Base-by-base conservation (phyloP, 1,139 yeast species). In the Taiozyma sp. region DNA sequence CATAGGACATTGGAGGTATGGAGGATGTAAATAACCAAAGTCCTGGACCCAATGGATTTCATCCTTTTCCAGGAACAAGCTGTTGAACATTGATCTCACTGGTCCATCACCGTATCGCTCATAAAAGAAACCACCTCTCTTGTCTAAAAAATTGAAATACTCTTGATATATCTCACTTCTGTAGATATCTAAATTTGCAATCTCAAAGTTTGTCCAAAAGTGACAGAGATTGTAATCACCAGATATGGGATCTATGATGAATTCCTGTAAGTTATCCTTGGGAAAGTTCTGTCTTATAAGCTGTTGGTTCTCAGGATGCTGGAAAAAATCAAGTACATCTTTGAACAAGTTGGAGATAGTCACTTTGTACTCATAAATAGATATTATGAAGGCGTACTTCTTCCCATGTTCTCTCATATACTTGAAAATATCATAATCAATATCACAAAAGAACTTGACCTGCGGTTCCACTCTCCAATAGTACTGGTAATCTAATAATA, bases 91-190 rank as follows among this genome's bases (percentile, higher is more conserved):
- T 8, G 84, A 78, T 61, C 81, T 83, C 45, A 81, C 70, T 8
- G 86, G 86, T 0, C 85, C 86, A 65, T 81, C 86, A 8, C 86
- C 86, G 84, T 84, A 81, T 62, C 86, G 66, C 59, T 81, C 86
- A 62, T 80, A 80, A 65, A 79, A 81, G 58, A 81, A 80, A 1
- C 85, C 85, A 22, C 84, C 84, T 0, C 76, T 65, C 50, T 65
- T 57, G 63, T 81, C 86, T 57, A 81, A 68, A 58, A 72, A 64
- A 4, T 79, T 70, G 59, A 80, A 80, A 61, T 77, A 80, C 32
- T 70, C 71, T 42, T 68, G 64, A 60, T 80, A 81, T 4, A 76
- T 71, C 46, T 76, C 69, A 1, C 73, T 66, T 60, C 84, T 67
- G 78, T 82, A 81, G 57, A 81, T 76, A 57, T 78, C 77, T 68